Base-by-base conservation (phyloP, 2,329 filamentous ascomycete species). In the Aspergillus ustus region DNA sequence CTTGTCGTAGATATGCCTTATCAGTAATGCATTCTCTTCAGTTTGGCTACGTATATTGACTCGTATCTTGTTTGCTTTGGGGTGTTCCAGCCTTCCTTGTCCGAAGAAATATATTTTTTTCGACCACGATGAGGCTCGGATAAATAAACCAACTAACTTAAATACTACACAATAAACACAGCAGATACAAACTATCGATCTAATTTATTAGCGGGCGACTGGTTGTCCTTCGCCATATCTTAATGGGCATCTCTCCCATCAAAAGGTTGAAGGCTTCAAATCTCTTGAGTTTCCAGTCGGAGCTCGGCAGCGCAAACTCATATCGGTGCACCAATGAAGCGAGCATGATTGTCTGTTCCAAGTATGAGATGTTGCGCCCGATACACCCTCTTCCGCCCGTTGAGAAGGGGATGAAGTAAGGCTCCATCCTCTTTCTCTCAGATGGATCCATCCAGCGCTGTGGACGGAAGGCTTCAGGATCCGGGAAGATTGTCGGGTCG, bases 341-440 rank as follows among this genome's bases (percentile, higher is more conserved):
- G 8, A 40, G 11, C 34, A 40, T 17, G 6, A 40, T 40, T 2
- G 34, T 40, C 34, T 40, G 34, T 11, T 40, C 34, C 11, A 40
- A 5, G 15, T 40, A 40, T 13, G 34, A 40, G 28, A 79, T 76
- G 61, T 79, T 78, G 37, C 76, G 66, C 0, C 76, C 76, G 57
- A 78, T 75, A 54, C 77, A 79, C 1, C 75, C 75, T 29, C 75
- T 59, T 6, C 75, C 72, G 6, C 77, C 77, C 9, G 72, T 67
- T n/a, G 66, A 70, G 59, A 82, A 81, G 0, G 77, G 65, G 11
- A 78, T 65, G 60, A 80, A 80, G 17, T 70, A 72, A 2, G 71
- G 66, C 61, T 77, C 73, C 62, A 76, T 66, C 34, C 69, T 68
- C 64, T 73, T 78, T 34, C 69, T 71, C 22, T 13, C 34, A 0